A percentile compares a stretch with the other conserved stretches of the same genome.
These are phyloP conservation scores for Sorghum bicolor DNA, from an alignment of 176 grass and related monocot species.

Conservation along the genomic window Sorghum_bicolor_NCBIv3 NC_012877.2:59331001-59331500, in stretches of 20 bases:
- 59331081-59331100: background rate
- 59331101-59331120: background rate
- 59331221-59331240: background rate
- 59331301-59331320: background rate
- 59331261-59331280: background rate
- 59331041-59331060: background rate
- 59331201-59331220: background rate
- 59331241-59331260: background rate
- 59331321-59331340: background rate
- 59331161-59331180: background rate
- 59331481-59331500: background rate
- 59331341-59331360: background rate
- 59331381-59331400: background rate
- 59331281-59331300: background rate
- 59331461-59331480: background rate
- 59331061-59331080: conserved; percentile 11
- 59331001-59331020: background rate
- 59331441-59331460: background rate
- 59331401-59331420: background rate
- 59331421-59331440: background rate
- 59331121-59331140: background rate
- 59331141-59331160: background rate
- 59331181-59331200: background rate
- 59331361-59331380: background rate
- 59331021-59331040: background rate